These are phyloP conservation scores for Plasmodium vivax DNA, from an alignment of 169 alveolate species.

Conservation along the genomic window DNA sequence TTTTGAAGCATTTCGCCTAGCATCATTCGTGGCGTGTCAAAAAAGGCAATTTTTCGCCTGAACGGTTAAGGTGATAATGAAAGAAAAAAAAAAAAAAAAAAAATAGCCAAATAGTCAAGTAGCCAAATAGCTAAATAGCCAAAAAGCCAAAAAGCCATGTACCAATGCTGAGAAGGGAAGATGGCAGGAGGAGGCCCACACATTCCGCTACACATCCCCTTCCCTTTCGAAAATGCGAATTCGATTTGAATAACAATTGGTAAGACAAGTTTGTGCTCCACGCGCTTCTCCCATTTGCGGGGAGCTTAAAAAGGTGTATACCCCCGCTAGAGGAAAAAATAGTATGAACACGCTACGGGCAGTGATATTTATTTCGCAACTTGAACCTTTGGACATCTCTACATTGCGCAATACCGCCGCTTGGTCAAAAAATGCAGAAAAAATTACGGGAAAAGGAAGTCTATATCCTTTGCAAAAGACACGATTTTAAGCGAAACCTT, in stretches of 20 bases:
- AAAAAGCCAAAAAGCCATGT: background rate
- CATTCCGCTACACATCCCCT: background rate
- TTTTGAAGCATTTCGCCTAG: background rate
- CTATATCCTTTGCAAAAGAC: background rate
- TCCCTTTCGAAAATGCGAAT: slow-evolving; percentile 22
- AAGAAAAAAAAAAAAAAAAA: background rate
- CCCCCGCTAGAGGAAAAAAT: background rate
- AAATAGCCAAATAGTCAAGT: no score
- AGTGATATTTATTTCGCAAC: slow-evolving; percentile 5
- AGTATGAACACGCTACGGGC: background rate
- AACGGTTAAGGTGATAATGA: background rate
- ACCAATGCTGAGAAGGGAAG: background rate
- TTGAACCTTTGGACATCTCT: background rate
- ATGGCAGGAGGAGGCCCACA: background rate
- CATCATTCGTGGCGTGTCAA: background rate
- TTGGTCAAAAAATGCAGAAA: background rate
- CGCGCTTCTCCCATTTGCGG: background rate
- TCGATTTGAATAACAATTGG: background rate
- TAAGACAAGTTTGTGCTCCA: slow-evolving; percentile 13
- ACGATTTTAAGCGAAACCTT: background rate
- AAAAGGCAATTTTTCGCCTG: slow-evolving; percentile 3
- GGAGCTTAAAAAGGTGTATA: background rate
- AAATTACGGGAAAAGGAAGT: background rate
- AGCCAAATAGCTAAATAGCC: no score
- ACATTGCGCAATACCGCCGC: background rate